Base-by-base conservation (phyloP, 225 moss, liverwort and hornwort species). In the Rhytidiadelphus loreus region DNA sequence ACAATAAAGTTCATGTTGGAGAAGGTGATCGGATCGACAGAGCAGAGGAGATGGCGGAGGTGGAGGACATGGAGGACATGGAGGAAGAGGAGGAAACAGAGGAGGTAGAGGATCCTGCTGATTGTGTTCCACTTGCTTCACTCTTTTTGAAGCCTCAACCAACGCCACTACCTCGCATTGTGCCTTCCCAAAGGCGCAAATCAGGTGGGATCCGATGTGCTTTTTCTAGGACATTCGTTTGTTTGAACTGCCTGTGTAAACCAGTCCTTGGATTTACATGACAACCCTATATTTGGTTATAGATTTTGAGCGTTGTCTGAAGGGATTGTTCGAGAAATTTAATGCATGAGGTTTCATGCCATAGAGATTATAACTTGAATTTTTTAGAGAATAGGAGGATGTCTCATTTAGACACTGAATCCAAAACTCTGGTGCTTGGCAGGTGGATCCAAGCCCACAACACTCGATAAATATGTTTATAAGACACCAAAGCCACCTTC, bases 401-500 rank as follows among this genome's bases (percentile, higher is more conserved):
- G 57, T 7, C 56, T 84, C 73, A 86, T 80, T 86, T 59, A 63
- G 80, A 44, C 44, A 50, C 61, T 84, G 78, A 55, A 88, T 75
- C 55, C 59, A 39, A 57, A 74, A 68, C 48, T 76, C 43, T 77
- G 83, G 80, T 91, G 81, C 73, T 84, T 89, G 73, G 89, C 94
- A 90, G 92, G 89, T 90, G 81, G 60, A 61, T 90, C 86, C 39
- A 90, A 86, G 79, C 73, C 92, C 61, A 52, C 89, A 74, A 93
- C 95, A 26, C 92, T 99, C n/a, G 99, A 97, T 90, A 88, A 91
- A 41, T 97, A 92, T 89, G 83, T 99, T 90, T 59, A 75, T 39
- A 96, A 89, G 78, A 68, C 85, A 75, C 88, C 92, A 71, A 93
- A 90, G 75, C 83, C 86, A 71, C 37, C 78, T 46, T 20, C 77